Percentiles rank a stretch among this genome's conserved stretches.
phyloP scores from a whole-genome alignment of 192 early-diverging fungal species.

The Umbelopsis sp. region DNA sequence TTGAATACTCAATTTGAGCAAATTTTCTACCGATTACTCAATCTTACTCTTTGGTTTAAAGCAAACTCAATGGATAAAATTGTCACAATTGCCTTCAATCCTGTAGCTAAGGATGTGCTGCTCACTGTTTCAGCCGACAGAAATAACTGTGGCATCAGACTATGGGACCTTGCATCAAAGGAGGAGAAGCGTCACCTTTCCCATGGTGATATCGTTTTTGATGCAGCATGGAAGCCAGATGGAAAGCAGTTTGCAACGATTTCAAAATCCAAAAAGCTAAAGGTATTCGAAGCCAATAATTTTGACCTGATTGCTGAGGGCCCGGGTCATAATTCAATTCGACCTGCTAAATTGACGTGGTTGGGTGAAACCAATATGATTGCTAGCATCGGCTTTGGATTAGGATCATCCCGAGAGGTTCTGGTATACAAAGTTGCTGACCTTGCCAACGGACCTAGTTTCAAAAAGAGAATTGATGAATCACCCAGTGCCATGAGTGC shows the following conservation, averaged over 20 bases:
- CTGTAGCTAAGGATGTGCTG: slow-evolving; percentile 58
- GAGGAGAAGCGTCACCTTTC: slow-evolving; percentile 29
- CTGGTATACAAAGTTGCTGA: slow-evolving; percentile 51
- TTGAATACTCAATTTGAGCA: background rate
- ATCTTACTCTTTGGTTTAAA: background rate
- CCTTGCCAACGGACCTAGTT: slow-evolving; percentile 40
- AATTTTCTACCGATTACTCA: background rate
- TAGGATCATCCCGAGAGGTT: slow-evolving; percentile 73
- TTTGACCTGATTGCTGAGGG: slow-evolving; percentile 63
- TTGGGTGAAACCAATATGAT: slow-evolving; percentile 53
- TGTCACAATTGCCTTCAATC: slow-evolving; percentile 58
- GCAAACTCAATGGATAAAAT: slow-evolving; percentile 56
- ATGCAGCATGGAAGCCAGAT: slow-evolving; percentile 60
- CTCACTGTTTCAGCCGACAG: slow-evolving; percentile 63
- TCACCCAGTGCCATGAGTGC: slow-evolving; percentile 78
- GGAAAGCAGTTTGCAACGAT: slow-evolving; percentile 70
- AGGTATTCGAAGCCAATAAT: slow-evolving; percentile 62
- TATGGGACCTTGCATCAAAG: slow-evolving; percentile 60
- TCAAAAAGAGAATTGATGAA: slow-evolving; percentile 61
- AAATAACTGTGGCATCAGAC: slow-evolving; percentile 45
- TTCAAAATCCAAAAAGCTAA: slow-evolving; percentile 69
- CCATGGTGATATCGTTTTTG: slow-evolving; percentile 41
- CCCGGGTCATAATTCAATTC: slow-evolving; percentile 66
- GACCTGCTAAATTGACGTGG: slow-evolving; percentile 72
- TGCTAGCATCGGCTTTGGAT: slow-evolving; percentile 75